These are phyloP conservation scores for Puccinia polysora DNA, from an alignment of 1,284 basidiomycete species.

Conservation along the genomic window DNA sequence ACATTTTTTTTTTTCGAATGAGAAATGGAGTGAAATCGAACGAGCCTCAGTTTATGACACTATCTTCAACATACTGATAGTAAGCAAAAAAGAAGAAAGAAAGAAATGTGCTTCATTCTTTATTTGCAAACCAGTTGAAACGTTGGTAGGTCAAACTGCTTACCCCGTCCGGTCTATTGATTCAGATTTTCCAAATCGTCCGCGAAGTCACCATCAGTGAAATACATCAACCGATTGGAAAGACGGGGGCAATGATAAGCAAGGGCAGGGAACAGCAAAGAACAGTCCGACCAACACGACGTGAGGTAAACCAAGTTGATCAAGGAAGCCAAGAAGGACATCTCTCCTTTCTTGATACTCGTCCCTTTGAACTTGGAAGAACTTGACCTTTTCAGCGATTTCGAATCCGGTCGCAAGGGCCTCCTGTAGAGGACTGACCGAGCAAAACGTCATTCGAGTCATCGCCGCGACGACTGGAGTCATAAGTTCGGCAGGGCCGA, in stretches of 20 bases:
- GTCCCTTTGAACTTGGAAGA: constrained; percentile 70
- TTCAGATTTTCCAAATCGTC: too few relatives aligned
- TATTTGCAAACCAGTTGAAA: too few relatives aligned
- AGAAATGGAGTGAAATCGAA: too few relatives aligned
- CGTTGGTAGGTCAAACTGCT: not conserved
- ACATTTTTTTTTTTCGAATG: too few relatives aligned
- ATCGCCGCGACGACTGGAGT: constrained; percentile 79
- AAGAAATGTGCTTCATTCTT: too few relatives aligned
- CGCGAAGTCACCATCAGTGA: too few relatives aligned
- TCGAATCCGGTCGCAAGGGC: constrained; percentile 81
- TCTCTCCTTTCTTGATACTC: constrained; percentile 78
- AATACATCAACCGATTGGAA: not conserved
- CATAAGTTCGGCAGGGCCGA: constrained; percentile 79
- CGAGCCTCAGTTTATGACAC: too few relatives aligned
- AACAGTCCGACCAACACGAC: constrained; percentile 22
- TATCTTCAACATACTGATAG: too few relatives aligned
- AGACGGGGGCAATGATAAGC: too few relatives aligned
- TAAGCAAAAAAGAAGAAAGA: too few relatives aligned
- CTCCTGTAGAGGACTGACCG: constrained; percentile 60
- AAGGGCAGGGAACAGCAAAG: not conserved
- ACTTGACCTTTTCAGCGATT: constrained; percentile 66
- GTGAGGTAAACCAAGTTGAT: constrained; percentile 78
- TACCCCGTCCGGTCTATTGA: constrained; percentile 38
- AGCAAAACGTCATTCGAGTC: constrained; percentile 88
- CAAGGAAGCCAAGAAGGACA: constrained; percentile 71